Evolutionary conservation across 2,329 filamentous ascomycete species (phyloP), one percentile per base, ranked within the genome.

Genomic region (Macroventuria anomochaeta): DNA sequence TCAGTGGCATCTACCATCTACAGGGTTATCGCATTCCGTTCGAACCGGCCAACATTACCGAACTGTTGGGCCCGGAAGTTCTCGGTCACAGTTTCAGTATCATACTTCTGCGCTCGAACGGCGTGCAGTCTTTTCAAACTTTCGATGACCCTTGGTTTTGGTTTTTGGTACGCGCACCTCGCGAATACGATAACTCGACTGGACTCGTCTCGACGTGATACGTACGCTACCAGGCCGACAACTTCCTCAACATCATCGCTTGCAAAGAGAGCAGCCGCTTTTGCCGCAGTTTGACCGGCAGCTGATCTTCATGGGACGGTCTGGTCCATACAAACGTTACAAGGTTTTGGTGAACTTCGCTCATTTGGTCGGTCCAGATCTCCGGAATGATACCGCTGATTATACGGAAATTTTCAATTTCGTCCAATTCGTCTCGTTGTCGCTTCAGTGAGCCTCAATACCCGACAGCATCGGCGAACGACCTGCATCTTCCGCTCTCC

Each of bases 91-190:
- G 41, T 17, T 13, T 25, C 11, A 50, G 38, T 28, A 7, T 42
- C 21, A 36, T 50, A 3, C 20, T 41, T 13, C 37, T 50, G 3
- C 46, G 31, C 26, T 41, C 37, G 7, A 50, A 50, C 17, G 37
- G 46, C 20, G 38, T 50, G 3, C 26, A 33, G 13, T 50, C 33
- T 29, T 13, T 15, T 29, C 32, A 23, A 7, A 5, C 31, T 26
- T 25, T 15, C 26, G 46, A 42, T n/a, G 46, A 50, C 13, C 37
- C 37, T 1, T 50, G 29, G 46, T 50, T 41, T n/a, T 50, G 37
- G 2, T 33, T 42, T n/a, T n/a, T n/a, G n/a, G n/a, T n/a, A 4
- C 46, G 36, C 3, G 42, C 46, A 10, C 37, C 7, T 17, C 32
- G 21, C 11, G 3, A 40, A 7, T 36, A 25, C 15, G 38, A 34